A percentile compares a stretch with the other conserved stretches of the same genome.
Conservation (phyloP, 441 rosid species). For the Jatropha podagrica region DNA sequence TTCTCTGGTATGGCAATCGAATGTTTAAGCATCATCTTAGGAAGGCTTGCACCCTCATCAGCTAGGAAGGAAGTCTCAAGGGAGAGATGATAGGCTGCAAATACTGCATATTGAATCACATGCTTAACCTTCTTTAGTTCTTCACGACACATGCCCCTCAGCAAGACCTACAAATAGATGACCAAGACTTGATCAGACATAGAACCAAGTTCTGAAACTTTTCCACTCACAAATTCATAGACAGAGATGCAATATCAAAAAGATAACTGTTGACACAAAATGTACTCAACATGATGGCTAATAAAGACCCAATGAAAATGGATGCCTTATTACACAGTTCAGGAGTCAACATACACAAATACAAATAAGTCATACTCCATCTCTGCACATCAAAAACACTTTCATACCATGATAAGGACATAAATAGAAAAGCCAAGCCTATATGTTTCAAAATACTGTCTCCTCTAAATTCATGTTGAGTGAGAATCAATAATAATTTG, state of each 20-base stretch:
- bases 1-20: constrained; percentile 50
- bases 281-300: background rate
- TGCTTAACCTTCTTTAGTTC: constrained; percentile 87
- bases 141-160: constrained; percentile 70
- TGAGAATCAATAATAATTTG: constrained; percentile 1
- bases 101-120: constrained; percentile 81
- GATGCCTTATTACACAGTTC: background rate
- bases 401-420: background rate
- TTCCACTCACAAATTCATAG: background rate
- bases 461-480: constrained; percentile 7
- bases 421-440: constrained; percentile 1
- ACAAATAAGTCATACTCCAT: background rate
- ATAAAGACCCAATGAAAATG: background rate
- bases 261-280: background rate
- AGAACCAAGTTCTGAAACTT: constrained; percentile 3
- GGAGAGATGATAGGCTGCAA: constrained; percentile 96
- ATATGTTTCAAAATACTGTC: background rate
- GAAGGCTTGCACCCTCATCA: constrained; percentile 97
- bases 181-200: constrained; percentile 22
- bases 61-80: constrained; percentile 97
- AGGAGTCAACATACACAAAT: background rate
- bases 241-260: too few species aligned
- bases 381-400: constrained; percentile 8
- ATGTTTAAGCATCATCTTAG: constrained; percentile 49
- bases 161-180: constrained; percentile 55